phyloP scores from a whole-genome alignment of 1,284 basidiomycete species.

The Ganoderma lingzhi region DNA sequence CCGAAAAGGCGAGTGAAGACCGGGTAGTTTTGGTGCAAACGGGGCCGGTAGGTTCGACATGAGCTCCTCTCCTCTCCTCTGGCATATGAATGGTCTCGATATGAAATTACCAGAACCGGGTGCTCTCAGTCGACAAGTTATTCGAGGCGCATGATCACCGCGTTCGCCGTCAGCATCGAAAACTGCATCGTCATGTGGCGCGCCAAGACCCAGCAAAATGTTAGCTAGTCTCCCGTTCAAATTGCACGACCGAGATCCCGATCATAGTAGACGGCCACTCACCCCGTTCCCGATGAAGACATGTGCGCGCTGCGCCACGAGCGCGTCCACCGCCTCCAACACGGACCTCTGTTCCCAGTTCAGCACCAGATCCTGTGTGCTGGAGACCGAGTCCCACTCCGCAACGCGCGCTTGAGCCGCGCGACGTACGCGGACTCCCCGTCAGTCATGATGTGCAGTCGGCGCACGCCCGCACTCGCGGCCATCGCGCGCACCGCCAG shows the following conservation, averaged over 20 bases:
- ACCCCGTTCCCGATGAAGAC: conserved; percentile 57
- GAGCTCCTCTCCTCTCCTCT: too few species aligned
- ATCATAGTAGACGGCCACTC: not conserved
- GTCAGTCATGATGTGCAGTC: conserved; percentile 66
- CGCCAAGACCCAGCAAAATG: too few species aligned
- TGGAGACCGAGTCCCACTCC: conserved; percentile 38
- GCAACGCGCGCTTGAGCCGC: conserved; percentile 49
- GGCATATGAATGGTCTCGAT: too few species aligned
- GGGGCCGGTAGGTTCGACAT: too few species aligned
- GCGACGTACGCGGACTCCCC: conserved; percentile 47
- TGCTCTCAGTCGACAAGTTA: conserved; percentile 26
- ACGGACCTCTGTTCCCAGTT: conserved; percentile 49
- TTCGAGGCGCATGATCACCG: conserved; percentile 39
- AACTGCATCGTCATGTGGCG: conserved; percentile 27
- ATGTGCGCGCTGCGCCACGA: conserved; percentile 51
- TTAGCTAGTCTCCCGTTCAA: not conserved
- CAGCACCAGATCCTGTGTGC: conserved; percentile 46
- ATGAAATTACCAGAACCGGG: conserved; percentile 32
- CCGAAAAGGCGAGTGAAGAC: too few species aligned
- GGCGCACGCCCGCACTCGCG: conserved; percentile 39
- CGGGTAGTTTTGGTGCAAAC: too few species aligned
- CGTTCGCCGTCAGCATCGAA: conserved; percentile 40
- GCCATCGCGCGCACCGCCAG: conserved; percentile 42
- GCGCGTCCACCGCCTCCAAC: conserved; percentile 52
- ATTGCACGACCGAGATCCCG: too few species aligned